Evolutionary conservation across 345 rosid genomes (phyloP), one percentile per base, ranked within the genome.

Genomic region (Durio zibethinus): DNA sequence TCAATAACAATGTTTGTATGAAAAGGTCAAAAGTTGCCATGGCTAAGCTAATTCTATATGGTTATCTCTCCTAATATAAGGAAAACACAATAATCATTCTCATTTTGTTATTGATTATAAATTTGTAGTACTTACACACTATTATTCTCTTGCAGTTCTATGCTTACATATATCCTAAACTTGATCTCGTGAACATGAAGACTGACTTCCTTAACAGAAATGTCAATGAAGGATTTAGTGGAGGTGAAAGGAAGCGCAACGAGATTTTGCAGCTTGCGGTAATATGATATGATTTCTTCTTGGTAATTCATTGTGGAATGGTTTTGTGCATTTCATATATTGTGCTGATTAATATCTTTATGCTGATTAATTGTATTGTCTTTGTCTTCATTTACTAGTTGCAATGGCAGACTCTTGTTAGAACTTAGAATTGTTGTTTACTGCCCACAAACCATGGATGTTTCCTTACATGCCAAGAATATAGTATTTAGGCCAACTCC

Each of bases 211-310:
- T 96, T 36, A 90, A 92, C 81, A 86, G 99, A 86, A 96, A 96
- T 84, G 99, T 97, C 43, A 94, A 97, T 85, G 99, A 92, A 89
- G 99, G 99, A 33, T 96, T 96, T 79, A 96, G 99, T 75, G 98
- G 99, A 16, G 99, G 98, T 75, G 98, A 97, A 87, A 94, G 87
- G 84, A 97, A 97, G 80, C 97, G 95, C 75, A 97, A 97, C 38
- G 99, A 97, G 84, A 94, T 94, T 79, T 84, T 92, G 43, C 98
- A 97, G 80, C 97, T 97, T 43, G 97, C 97, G 89, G 98, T 94
- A 89, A 62, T 75, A 20, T 56, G 25, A 74, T 50, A 6, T 64
- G 12, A 7, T 16, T 73, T 60, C 0, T 38, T 53, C 18, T 16
- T 76, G 57, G 1, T 50, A 43, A 38, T 40, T 61, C 69, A 64